A percentile compares a stretch with the other conserved stretches of the same genome.
phyloP scores from a whole-genome alignment of 768 basidiomycete genomes.

The Tephrocybe sp. region DNA sequence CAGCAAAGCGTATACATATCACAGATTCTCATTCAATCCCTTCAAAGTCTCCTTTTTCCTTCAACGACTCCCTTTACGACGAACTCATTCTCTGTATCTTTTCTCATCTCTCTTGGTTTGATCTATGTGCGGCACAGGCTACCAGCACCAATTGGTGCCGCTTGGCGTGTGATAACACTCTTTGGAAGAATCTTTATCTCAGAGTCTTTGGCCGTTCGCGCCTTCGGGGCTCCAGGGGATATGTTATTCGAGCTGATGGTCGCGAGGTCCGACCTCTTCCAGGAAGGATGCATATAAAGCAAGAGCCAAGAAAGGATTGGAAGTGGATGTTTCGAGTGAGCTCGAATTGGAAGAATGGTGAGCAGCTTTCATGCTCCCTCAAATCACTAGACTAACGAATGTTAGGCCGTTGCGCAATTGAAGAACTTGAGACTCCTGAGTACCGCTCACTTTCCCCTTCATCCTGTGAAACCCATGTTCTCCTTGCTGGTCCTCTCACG shows the following conservation, averaged over 20 bases:
- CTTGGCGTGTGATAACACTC: slow-evolving; percentile 64
- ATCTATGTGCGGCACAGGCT: slow-evolving; percentile 64
- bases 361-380: not conserved
- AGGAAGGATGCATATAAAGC: slow-evolving; percentile 38
- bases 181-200: slow-evolving; percentile 71
- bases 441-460: slow-evolving; percentile 3
- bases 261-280: slow-evolving; percentile 60
- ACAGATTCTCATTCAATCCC: not conserved
- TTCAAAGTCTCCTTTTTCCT: slow-evolving; percentile 27
- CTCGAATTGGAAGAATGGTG: slow-evolving; percentile 81
- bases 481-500: slow-evolving; percentile 59
- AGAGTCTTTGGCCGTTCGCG: slow-evolving; percentile 63
- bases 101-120: slow-evolving; percentile 61
- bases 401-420: slow-evolving; percentile 62
- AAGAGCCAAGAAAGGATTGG: slow-evolving; percentile 56
- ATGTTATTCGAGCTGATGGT: slow-evolving; percentile 52
- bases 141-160: slow-evolving; percentile 66
- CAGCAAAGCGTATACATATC: slow-evolving; percentile 53
- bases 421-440: slow-evolving; percentile 25
- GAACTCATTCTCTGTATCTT: slow-evolving; percentile 75
- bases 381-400: not conserved
- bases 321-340: slow-evolving; percentile 87
- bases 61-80: slow-evolving; percentile 65
- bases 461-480: slow-evolving; percentile 35
- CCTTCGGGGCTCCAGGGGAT: slow-evolving; percentile 66